These are phyloP conservation scores for Eucalyptus cloeziana DNA, from an alignment of 345 rosid genomes.

Conservation along the genomic window DNA sequence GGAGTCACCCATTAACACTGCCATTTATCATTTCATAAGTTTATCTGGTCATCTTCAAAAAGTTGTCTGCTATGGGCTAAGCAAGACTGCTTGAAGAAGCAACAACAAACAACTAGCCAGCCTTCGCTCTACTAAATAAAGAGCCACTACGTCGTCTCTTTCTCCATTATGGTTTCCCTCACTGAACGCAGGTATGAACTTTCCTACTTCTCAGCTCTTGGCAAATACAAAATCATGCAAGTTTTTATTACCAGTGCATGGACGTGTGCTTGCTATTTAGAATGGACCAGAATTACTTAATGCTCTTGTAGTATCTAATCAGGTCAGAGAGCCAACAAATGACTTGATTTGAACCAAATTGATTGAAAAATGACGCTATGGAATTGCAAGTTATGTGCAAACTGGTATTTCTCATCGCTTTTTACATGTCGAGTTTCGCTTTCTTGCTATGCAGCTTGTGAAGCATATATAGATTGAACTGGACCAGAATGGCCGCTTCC, in stretches of 20 bases:
- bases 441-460: background rate
- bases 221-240: background rate
- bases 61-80: background rate
- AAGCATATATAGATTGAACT: slow-evolving; percentile 1
- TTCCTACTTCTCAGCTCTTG: background rate
- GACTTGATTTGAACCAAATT: background rate
- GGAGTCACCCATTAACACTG: background rate
- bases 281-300: background rate
- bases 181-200: background rate
- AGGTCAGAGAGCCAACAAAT: background rate
- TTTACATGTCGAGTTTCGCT: background rate
- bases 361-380: background rate
- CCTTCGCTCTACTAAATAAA: background rate
- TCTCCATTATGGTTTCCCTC: background rate
- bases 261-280: background rate
- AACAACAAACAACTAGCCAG: background rate
- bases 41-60: background rate
- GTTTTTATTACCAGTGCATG: background rate
- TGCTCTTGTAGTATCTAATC: background rate
- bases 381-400: background rate
- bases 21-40: background rate
- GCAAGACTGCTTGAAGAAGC: background rate
- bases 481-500: background rate
- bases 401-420: background rate
- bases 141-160: background rate